Conservation (phyloP, 106 monocot genomes). For the Dendrobium nobile region DNA sequence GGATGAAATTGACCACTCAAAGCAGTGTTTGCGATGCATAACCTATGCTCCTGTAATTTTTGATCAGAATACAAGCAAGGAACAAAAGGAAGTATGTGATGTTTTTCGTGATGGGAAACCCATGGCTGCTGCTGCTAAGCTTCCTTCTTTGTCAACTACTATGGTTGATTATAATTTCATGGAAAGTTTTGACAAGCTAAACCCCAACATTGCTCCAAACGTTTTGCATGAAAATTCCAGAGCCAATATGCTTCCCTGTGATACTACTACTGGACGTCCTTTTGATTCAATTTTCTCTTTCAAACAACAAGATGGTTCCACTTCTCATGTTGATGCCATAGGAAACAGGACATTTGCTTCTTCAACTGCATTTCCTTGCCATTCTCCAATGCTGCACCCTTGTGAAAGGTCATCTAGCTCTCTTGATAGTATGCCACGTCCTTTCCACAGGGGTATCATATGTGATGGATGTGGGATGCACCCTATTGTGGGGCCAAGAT, state of each 20-base stretch:
- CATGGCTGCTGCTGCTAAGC: not conserved
- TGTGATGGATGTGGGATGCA: conserved; percentile 84
- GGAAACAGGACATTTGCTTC: not conserved
- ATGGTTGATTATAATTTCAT: not conserved
- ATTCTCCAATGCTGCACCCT: not conserved
- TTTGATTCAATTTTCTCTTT: not conserved
- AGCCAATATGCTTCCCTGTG: not conserved
- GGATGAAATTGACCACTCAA: not conserved
- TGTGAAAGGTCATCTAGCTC: not conserved
- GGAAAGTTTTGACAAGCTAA: not conserved
- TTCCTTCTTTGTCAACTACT: not conserved
- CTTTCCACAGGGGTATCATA: conserved; percentile 55
- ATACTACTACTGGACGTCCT: not conserved
- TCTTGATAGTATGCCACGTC: conserved; percentile 5
- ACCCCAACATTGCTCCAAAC: not conserved
- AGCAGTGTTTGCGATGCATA: too few species aligned
- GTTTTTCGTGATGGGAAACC: conserved; percentile 20
- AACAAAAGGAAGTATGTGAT: conserved; percentile 6
- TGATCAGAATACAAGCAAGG: not conserved
- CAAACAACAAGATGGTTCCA: not conserved
- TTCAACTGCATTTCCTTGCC: not conserved
- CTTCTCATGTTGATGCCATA: not conserved
- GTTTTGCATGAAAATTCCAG: not conserved
- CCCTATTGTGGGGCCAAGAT: conserved; percentile 75
- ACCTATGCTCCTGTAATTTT: conserved; percentile 7